Percentiles rank a stretch among this genome's conserved stretches.
Conservation (phyloP, 2,329 filamentous ascomycete species). For the Fusarium veterinarium region DNA sequence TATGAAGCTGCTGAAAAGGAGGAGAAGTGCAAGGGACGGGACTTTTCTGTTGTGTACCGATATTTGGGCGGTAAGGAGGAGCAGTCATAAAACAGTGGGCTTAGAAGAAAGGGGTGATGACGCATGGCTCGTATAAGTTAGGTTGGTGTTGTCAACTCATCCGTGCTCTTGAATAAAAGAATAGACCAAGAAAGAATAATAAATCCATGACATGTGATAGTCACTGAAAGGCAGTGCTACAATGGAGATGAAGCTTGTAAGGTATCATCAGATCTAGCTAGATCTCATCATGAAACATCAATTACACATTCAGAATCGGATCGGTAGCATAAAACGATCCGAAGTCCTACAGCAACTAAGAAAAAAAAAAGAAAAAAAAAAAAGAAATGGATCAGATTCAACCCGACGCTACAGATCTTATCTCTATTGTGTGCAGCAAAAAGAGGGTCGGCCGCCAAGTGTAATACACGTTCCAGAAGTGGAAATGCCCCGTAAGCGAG, state of each 20-base stretch:
- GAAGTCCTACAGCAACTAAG: slow-evolving; percentile 22
- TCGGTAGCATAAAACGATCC: slow-evolving; percentile 27
- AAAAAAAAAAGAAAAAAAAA: slow-evolving; percentile 1
- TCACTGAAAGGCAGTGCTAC: background rate
- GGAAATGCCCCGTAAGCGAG: slow-evolving; percentile 11
- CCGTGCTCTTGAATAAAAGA: background rate
- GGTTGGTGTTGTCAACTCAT: background rate
- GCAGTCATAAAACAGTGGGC: slow-evolving; percentile 3
- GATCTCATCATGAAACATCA: background rate
- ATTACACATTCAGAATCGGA: background rate
- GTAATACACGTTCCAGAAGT: background rate
- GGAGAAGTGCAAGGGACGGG: slow-evolving; percentile 73
- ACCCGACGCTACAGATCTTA: slow-evolving; percentile 1
- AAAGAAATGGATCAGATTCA: slow-evolving; percentile 19
- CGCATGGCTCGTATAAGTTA: background rate
- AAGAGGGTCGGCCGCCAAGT: slow-evolving; percentile 38
- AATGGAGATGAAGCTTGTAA: background rate
- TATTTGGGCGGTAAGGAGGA: slow-evolving; percentile 70
- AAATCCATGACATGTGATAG: background rate
- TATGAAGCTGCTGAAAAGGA: slow-evolving; percentile 74
- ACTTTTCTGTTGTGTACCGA: slow-evolving; percentile 86
- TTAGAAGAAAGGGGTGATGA: background rate
- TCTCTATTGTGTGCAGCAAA: background rate
- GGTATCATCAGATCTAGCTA: background rate
- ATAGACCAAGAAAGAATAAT: background rate